These are phyloP conservation scores for Candida ficus DNA, from an alignment of 805 yeast genomes.

Conservation along the genomic window DNA sequence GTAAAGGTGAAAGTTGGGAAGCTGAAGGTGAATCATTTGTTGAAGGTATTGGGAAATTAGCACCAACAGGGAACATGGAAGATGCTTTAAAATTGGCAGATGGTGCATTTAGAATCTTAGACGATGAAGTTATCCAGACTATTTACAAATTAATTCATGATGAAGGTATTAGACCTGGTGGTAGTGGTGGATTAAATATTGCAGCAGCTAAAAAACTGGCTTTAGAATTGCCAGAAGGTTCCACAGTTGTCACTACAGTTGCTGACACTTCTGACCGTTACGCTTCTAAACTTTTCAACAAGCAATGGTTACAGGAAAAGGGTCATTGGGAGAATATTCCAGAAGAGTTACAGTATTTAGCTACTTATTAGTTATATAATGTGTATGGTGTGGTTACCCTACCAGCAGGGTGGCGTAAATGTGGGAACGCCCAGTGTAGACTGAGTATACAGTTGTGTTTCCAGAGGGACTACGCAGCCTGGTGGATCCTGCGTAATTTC, in stretches of 20 bases:
- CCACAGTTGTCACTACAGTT: slow-evolving; percentile 22
- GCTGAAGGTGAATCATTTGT: slow-evolving; percentile 22
- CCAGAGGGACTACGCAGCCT: too few relatives aligned
- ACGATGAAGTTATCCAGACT: slow-evolving; percentile 14
- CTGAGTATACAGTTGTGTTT: too few relatives aligned
- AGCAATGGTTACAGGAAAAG: slow-evolving; percentile 15
- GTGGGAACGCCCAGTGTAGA: too few relatives aligned
- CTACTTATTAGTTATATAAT: slow-evolving; percentile 2
- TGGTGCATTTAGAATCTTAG: slow-evolving; percentile 15
- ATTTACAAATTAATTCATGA: slow-evolving; percentile 16
- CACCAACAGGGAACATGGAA: slow-evolving; percentile 18
- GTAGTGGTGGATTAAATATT: slow-evolving; percentile 21
- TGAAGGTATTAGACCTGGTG: slow-evolving; percentile 20
- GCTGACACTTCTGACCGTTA: slow-evolving; percentile 22
- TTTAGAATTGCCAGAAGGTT: slow-evolving; percentile 20
- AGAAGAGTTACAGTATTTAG: slow-evolving; percentile 12
- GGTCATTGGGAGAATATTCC: slow-evolving; percentile 22
- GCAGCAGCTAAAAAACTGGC: slow-evolving; percentile 21
- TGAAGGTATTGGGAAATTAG: slow-evolving; percentile 24
- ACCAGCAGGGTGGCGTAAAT: background rate
- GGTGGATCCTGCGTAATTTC: background rate
- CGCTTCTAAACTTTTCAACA: slow-evolving; percentile 20
- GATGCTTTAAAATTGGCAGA: slow-evolving; percentile 16
- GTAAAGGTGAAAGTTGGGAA: slow-evolving; percentile 18
- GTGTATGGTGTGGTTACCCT: background rate